Evolutionary conservation across 192 early-diverging fungal genomes (phyloP).

Genomic region (Fimicolochytrium jonesii): DNA sequence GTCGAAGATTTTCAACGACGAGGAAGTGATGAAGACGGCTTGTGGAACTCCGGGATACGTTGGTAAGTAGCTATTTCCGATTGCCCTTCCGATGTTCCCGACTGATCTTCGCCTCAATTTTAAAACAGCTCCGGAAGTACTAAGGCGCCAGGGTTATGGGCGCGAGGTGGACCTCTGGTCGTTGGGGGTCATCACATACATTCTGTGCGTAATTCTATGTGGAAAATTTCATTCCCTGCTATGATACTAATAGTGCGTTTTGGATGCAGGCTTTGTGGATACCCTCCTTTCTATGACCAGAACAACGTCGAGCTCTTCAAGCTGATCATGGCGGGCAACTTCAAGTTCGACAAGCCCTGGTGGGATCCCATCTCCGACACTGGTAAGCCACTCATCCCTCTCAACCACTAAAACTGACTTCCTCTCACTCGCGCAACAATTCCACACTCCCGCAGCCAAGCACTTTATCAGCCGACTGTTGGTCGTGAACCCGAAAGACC

Average conservation of each 20-base stretch:
- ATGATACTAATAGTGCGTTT: neutral
- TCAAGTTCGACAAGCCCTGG: slow-evolving; percentile 70
- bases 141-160: slow-evolving; percentile 64
- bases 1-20: slow-evolving; percentile 70
- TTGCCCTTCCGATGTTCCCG: too few relatives aligned
- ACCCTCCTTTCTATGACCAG: slow-evolving; percentile 74
- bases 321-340: slow-evolving; percentile 67
- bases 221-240: neutral
- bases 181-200: slow-evolving; percentile 90
- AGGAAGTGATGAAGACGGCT: slow-evolving; percentile 63
- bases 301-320: slow-evolving; percentile 61
- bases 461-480: slow-evolving; percentile 54
- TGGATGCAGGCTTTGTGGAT: slow-evolving; percentile 66
- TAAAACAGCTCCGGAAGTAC: slow-evolving; percentile 81
- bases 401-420: too few relatives aligned
- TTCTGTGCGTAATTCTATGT: slow-evolving; percentile 39
- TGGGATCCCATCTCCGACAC: slow-evolving; percentile 74
- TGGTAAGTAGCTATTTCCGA: too few relatives aligned
- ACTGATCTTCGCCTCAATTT: neutral
- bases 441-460: slow-evolving; percentile 50
- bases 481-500: slow-evolving; percentile 51
- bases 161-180: slow-evolving; percentile 90
- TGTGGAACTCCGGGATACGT: slow-evolving; percentile 86
- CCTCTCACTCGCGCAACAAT: slow-evolving; percentile 1
- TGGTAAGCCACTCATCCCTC: too few relatives aligned